Conservation (phyloP, 2,329 filamentous ascomycete genomes). For the Aspergillus felis region DNA sequence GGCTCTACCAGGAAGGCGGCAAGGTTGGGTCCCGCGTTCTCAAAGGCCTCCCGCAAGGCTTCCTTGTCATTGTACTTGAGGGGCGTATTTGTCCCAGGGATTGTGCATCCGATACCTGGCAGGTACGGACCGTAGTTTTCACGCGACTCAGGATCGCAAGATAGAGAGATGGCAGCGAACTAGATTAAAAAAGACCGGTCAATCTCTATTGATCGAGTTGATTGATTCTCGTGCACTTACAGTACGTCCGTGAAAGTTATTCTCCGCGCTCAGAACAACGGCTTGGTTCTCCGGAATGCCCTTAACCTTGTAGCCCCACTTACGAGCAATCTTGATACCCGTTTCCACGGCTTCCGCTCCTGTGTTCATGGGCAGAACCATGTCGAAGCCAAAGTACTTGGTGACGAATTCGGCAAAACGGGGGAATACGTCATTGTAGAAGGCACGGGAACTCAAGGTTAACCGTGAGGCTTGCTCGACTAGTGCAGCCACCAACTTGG, state of each 20-base stretch:
- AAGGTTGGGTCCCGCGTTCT: constrained; percentile 76
- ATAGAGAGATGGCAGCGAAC: constrained; percentile 95
- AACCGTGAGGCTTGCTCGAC: constrained; percentile 83
- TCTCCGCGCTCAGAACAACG: constrained; percentile 74
- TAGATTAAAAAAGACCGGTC: constrained; percentile 32
- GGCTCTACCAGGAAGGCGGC: constrained; percentile 94
- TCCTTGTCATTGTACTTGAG: constrained; percentile 84
- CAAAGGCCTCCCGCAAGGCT: constrained; percentile 74
- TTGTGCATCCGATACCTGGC: constrained; percentile 74
- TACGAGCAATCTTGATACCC: constrained; percentile 89
- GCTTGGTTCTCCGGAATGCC: constrained; percentile 80
- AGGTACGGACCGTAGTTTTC: constrained; percentile 97
- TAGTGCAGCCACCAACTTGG: constrained; percentile 86
- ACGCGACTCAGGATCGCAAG: constrained; percentile 88
- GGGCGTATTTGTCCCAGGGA: constrained; percentile 69
- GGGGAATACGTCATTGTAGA: constrained; percentile 98
- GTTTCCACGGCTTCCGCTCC: constrained; percentile 96
- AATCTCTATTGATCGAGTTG: neutral
- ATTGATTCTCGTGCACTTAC: constrained; percentile 50
- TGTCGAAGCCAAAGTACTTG: constrained; percentile 86
- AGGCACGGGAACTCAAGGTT: constrained; percentile 89
- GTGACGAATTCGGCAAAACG: constrained; percentile 92
- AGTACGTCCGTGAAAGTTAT: constrained; percentile 96
- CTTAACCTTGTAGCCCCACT: constrained; percentile 98
- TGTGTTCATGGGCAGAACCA: constrained; percentile 98